Conservation (phyloP, 345 rosid species). For the Populus davidiana region DNA sequence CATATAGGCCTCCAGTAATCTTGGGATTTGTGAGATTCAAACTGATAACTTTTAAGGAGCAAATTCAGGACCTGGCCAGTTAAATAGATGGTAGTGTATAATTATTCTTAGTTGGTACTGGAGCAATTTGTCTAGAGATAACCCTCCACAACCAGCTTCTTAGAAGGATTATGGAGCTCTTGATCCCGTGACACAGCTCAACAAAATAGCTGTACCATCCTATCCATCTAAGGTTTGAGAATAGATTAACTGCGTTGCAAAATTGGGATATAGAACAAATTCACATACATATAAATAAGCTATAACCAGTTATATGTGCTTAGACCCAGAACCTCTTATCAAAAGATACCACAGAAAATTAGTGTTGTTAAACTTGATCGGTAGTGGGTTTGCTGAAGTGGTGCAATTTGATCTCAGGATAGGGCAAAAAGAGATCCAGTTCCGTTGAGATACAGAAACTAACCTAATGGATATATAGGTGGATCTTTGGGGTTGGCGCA, state of each 20-base stretch:
- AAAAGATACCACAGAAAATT: not conserved
- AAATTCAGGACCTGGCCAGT: no score
- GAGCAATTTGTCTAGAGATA: rapidly evolving
- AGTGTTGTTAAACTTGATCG: not conserved
- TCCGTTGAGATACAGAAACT: not conserved
- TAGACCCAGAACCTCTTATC: not conserved
- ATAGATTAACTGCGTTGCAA: no score
- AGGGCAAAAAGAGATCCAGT: not conserved
- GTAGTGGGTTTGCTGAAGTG: not conserved
- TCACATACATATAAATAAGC: not conserved
- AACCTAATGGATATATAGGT: no score
- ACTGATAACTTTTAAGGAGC: no score
- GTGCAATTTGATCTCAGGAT: not conserved
- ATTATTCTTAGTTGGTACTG: no score
- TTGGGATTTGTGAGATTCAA: no score
- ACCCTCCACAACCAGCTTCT: rapidly evolving
- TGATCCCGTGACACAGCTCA: no score
- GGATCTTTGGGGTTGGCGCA: not conserved
- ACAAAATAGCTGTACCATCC: no score
- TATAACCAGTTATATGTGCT: not conserved
- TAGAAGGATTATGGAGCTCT: no score
- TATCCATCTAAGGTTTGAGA: no score
- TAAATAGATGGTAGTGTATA: rapidly evolving
- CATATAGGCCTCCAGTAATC: no score
- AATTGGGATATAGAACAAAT: not conserved